These are phyloP conservation scores for Penicillium silybi DNA, from an alignment of 495 filamentous ascomycete genomes.

Conservation along the genomic window DNA sequence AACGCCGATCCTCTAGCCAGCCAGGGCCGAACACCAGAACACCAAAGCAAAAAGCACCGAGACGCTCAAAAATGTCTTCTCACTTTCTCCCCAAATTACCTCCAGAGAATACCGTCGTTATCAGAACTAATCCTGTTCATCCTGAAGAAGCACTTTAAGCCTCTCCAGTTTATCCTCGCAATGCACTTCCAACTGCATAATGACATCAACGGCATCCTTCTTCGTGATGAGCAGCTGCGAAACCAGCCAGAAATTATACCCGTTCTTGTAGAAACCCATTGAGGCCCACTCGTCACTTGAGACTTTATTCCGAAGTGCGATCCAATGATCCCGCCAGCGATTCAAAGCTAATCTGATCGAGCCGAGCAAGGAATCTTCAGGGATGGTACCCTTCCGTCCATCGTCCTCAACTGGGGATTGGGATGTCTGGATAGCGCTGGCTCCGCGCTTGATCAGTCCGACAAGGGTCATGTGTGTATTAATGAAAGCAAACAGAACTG, in stretches of 20 bases:
- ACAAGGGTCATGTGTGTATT: slow-evolving; percentile 44
- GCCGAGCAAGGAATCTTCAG: slow-evolving; percentile 33
- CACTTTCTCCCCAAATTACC: not conserved
- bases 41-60: not conserved
- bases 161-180: slow-evolving; percentile 47
- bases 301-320: slow-evolving; percentile 27
- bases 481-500: slow-evolving; percentile 44
- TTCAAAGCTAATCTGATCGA: slow-evolving; percentile 33
- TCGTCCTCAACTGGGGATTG: not conserved
- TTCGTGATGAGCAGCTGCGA: slow-evolving; percentile 44
- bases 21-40: not conserved
- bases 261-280: slow-evolving; percentile 46
- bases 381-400: slow-evolving; percentile 12
- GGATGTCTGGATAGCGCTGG: slow-evolving; percentile 2
- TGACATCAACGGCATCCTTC: slow-evolving; percentile 44
- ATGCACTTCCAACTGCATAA: slow-evolving; percentile 47
- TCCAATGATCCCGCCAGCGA: slow-evolving; percentile 41
- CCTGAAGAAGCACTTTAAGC: slow-evolving; percentile 39
- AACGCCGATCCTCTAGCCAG: slow-evolving; percentile 3
- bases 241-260: slow-evolving; percentile 46
- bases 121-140: slow-evolving; percentile 35
- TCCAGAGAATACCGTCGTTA: no score
- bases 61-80: not conserved
- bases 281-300: slow-evolving; percentile 37
- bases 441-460: slow-evolving; percentile 23